Evolutionary conservation across 345 rosid species (phyloP).

Genomic region (Populus euphratica): DNA sequence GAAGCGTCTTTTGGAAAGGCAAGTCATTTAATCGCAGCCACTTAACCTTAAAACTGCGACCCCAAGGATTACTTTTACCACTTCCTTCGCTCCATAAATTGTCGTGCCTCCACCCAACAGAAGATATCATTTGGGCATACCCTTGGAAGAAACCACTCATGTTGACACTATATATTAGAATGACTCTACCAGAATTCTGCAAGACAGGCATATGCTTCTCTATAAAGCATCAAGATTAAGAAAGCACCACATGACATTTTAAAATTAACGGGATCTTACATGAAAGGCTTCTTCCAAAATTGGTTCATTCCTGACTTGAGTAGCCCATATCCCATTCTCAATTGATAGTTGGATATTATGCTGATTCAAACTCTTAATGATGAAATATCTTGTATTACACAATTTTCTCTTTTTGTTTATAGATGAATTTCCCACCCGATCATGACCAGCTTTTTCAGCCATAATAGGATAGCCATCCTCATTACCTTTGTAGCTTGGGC

Average conservation of each 20-base stretch:
- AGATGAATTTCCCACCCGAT: slow-evolving; percentile 37
- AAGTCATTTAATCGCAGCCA: slow-evolving; percentile 78
- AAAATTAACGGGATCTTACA: slow-evolving; percentile 45
- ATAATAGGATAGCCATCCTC: slow-evolving; percentile 44
- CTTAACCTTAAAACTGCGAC: slow-evolving; percentile 84
- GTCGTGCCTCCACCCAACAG: slow-evolving; percentile 92
- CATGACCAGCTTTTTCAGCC: slow-evolving; percentile 39
- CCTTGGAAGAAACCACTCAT: slow-evolving; percentile 99
- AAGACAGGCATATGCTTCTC: slow-evolving; percentile 34
- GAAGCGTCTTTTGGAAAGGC: slow-evolving; percentile 94
- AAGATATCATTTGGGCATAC: slow-evolving; percentile 91
- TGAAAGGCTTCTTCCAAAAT: slow-evolving; percentile 88
- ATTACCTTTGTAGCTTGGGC: slow-evolving; percentile 56
- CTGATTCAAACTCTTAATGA: slow-evolving; percentile 90
- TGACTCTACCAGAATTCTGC: slow-evolving; percentile 82
- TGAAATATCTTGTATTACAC: slow-evolving; percentile 71
- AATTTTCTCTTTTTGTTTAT: slow-evolving; percentile 39
- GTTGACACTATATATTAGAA: slow-evolving; percentile 91
- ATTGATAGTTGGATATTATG: slow-evolving; percentile 72
- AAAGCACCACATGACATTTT: slow-evolving; percentile 17
- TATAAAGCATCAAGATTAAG: slow-evolving; percentile 23
- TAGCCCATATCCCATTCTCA: slow-evolving; percentile 92
- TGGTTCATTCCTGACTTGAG: slow-evolving; percentile 99
- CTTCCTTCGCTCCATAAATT: slow-evolving; percentile 84
- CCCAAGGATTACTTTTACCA: slow-evolving; percentile 87